Percentiles rank a stretch among this genome's conserved stretches.
phyloP scores from a whole-genome alignment of 352 stramenopile genomes.

The Phytophthora cajani region DNA sequence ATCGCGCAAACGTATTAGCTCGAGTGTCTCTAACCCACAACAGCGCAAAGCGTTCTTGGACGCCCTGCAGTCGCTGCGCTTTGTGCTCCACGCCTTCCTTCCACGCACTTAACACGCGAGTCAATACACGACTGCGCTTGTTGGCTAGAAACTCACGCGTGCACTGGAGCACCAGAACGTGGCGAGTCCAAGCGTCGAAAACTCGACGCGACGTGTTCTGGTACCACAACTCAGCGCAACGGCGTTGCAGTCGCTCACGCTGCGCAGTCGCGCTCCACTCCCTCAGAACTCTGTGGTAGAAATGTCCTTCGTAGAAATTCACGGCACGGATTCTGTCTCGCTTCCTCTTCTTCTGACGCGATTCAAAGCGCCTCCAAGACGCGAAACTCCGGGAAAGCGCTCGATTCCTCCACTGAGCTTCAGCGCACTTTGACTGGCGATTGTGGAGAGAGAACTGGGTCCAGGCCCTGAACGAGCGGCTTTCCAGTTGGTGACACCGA shows the following conservation, averaged over 20 bases:
- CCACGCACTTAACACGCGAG: slow-evolving; percentile 51
- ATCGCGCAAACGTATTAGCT: slow-evolving; percentile 18
- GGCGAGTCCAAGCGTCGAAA: slow-evolving; percentile 29
- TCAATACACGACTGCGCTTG: slow-evolving; percentile 22
- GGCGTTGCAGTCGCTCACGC: slow-evolving; percentile 13
- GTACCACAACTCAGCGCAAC: slow-evolving; percentile 18
- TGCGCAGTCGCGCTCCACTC: slow-evolving; percentile 6
- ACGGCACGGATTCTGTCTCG: slow-evolving; percentile 14
- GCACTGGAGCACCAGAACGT: slow-evolving; percentile 10
- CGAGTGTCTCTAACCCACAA: slow-evolving; percentile 35
- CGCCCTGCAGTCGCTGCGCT: slow-evolving; percentile 8
- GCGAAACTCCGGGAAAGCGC: slow-evolving; percentile 17
- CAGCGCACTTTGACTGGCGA: slow-evolving; percentile 22
- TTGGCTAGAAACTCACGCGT: slow-evolving; percentile 12
- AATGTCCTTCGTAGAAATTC: slow-evolving; percentile 15
- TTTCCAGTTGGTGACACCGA: slow-evolving; percentile 44
- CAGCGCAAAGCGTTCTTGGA: slow-evolving; percentile 41
- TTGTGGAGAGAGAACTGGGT: slow-evolving; percentile 1
- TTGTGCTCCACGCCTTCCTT: slow-evolving; percentile 31
- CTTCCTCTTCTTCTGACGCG: slow-evolving; percentile 8
- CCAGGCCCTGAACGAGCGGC: slow-evolving; percentile 46
- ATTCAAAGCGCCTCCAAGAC: slow-evolving; percentile 22
- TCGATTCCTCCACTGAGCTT: slow-evolving; percentile 35
- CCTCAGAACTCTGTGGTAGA: not conserved
- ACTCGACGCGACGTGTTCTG: slow-evolving; percentile 12